Base-by-base conservation (phyloP, 2,329 filamentous ascomycete genomes). In the Xylaria digitata region DNA sequence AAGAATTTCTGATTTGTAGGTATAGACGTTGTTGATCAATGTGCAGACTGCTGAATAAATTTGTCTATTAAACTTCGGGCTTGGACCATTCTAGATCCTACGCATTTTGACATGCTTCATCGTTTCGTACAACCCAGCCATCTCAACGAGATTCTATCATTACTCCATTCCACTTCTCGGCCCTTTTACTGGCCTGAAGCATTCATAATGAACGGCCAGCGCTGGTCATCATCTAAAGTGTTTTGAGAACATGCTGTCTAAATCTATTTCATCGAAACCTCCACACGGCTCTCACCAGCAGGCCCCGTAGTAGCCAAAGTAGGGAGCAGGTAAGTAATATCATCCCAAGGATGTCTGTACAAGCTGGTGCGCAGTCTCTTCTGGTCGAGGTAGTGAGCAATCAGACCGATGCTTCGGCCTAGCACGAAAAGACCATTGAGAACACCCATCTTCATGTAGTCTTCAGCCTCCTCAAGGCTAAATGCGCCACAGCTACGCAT, bases 381-480 rank as follows among this genome's bases (percentile, higher is more conserved):
- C 89, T 99, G 96, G 86, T 99, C 96, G 77, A 99, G 90, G 89
- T 95, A 98, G 85, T 99, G 96, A 78, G 96, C 96, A 91, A 99
- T 99, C 74, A 99, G 88, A 92, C 96, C 96, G 78, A 99, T 99
- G 82, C 89, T 93, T 79, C 96, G 92, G 79, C 96, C 96, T 68
- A 99, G 90, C 53, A 99, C 96, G 87, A 99, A 99, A 69, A 99
- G 92, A 86, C 96, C 96, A 88, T 99, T 99, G 76, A 99, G 90
- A 55, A 99, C 96, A 88, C 96, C 96, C 94, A 98, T 99, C 83
- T 90, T 89, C 80, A 99, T 90, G 88, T 99, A 99, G 82, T 99
- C 96, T 84, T 99, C 96, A 59, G 94, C 94, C 86, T 99, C 96
- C 83, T 99, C 96, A 55, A 89, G 81, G 73, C 91, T 95, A 89